phyloP scores from a whole-genome alignment of 768 basidiomycete species.

The Candolleomyces eurysporus region DNA sequence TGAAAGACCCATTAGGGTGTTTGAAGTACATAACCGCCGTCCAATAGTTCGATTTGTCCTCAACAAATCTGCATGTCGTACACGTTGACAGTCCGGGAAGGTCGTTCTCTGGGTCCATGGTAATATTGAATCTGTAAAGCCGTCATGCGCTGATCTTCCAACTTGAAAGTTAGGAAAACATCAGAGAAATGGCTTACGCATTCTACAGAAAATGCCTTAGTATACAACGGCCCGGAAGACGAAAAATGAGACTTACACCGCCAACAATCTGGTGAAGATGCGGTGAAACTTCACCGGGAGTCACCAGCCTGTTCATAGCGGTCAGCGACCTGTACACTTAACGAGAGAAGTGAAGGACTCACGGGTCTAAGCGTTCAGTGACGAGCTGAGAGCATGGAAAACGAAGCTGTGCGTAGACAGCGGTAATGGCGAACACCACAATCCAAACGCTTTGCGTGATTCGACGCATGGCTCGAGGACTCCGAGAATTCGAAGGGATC shows the following conservation, averaged over 20 bases:
- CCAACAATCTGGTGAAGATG: constrained; percentile 11
- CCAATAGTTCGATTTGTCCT: constrained; percentile 12
- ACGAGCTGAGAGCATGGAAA: constrained; percentile 6
- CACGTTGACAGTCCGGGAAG: constrained; percentile 4
- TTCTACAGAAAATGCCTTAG: background rate
- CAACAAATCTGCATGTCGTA: constrained; percentile 9
- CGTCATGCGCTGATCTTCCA: background rate
- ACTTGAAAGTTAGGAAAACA: background rate
- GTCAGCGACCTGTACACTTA: background rate
- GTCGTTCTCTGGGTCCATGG: constrained; percentile 6
- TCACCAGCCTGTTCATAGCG: constrained; percentile 4
- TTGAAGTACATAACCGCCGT: constrained; percentile 13
- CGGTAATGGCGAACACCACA: background rate
- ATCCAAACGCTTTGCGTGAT: background rate
- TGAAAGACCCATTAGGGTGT: constrained; percentile 7
- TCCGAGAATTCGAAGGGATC: background rate
- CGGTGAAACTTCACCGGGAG: constrained; percentile 10
- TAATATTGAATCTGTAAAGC: constrained; percentile 1
- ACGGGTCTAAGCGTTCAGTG: constrained; percentile 5
- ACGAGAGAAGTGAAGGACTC: background rate
- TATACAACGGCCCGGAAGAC: no score
- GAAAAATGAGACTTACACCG: background rate
- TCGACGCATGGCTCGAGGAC: background rate
- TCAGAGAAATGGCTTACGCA: background rate
- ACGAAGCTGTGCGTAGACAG: background rate